Percentiles rank a stretch among this genome's conserved stretches.
phyloP scores from a whole-genome alignment of 2,329 filamentous ascomycete genomes.

The Teratosphaeria viscida region DNA sequence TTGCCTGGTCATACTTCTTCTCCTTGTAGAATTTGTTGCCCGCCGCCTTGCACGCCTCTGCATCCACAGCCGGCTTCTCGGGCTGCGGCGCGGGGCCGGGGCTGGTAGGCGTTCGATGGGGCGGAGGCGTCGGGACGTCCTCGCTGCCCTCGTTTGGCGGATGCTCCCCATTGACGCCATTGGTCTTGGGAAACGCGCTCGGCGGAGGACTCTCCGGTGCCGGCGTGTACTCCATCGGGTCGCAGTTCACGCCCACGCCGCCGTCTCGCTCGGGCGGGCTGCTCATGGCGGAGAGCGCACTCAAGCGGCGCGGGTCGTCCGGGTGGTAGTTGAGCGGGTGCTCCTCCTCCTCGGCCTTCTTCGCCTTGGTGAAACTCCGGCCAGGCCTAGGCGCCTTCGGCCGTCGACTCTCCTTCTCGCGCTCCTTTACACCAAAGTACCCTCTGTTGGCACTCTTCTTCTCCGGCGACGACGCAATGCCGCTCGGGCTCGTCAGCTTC shows the following conservation, averaged over 20 bases:
- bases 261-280: conserved; percentile 13
- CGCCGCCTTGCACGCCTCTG: conserved; percentile 81
- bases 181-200: conserved; percentile 39
- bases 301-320: conserved; percentile 72
- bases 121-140: conserved; percentile 54
- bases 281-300: conserved; percentile 40
- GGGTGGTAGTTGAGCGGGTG: conserved; percentile 87
- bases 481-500: neutral
- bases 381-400: conserved; percentile 13
- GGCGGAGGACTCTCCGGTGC: conserved; percentile 24
- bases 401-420: conserved; percentile 13
- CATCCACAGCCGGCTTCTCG: conserved; percentile 52
- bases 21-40: conserved; percentile 98
- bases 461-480: conserved; percentile 1
- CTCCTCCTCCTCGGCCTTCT: conserved; percentile 49
- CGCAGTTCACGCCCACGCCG: conserved; percentile 9
- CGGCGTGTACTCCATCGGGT: conserved; percentile 25
- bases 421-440: conserved; percentile 15
- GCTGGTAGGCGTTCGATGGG: conserved; percentile 50
- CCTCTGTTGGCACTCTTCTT: conserved; percentile 13
- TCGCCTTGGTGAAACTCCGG: conserved; percentile 27
- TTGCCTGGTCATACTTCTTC: conserved; percentile 76
- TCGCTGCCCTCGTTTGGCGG: conserved; percentile 36
- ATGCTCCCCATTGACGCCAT: conserved; percentile 33
- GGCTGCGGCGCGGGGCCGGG: conserved; percentile 36